Conservation (phyloP, 192 early-diverging fungal species). For the Chytriomyces confervae region DNA sequence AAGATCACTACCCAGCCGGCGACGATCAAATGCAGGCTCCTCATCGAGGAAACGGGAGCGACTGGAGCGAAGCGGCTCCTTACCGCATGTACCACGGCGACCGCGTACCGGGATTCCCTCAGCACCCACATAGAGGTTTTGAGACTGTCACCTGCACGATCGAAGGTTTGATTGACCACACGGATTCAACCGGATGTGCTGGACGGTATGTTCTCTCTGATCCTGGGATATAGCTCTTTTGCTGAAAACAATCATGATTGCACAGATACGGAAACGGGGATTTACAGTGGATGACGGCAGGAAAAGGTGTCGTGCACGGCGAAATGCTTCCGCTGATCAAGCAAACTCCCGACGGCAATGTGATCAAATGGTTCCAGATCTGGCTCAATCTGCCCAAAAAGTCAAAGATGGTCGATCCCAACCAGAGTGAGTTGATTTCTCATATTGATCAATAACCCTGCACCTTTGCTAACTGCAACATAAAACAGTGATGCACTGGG, state of each 20-base stretch:
- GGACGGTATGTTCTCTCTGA: conserved; percentile 14
- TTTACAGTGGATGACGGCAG: conserved; percentile 52
- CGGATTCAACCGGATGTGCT: too few relatives aligned
- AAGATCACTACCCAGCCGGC: conserved; percentile 41
- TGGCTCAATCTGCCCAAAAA: too few relatives aligned
- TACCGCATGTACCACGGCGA: conserved; percentile 32
- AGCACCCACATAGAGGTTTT: conserved; percentile 56
- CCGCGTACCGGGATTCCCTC: conserved; percentile 31
- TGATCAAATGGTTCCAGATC: too few relatives aligned
- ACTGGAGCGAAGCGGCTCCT: conserved; percentile 19
- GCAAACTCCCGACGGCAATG: too few relatives aligned
- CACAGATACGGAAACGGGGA: conserved; percentile 42
- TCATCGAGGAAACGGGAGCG: conserved; percentile 29
- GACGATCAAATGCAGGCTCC: conserved; percentile 39
- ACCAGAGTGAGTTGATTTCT: background rate
- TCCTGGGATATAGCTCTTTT: background rate
- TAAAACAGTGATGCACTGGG: conserved; percentile 15
- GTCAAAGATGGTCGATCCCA: background rate
- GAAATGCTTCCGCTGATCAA: background rate
- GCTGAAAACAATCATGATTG: too few relatives aligned
- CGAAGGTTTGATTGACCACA: too few relatives aligned
- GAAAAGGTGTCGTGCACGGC: conserved; percentile 66
- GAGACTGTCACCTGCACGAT: conserved; percentile 4
- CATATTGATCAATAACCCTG: background rate
- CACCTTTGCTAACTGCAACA: background rate